A percentile compares a stretch with the other conserved stretches of the same genome.
These are phyloP conservation scores for Lachnellula willkommii DNA, from an alignment of 2,329 filamentous ascomycete genomes.

Conservation along the genomic window DNA sequence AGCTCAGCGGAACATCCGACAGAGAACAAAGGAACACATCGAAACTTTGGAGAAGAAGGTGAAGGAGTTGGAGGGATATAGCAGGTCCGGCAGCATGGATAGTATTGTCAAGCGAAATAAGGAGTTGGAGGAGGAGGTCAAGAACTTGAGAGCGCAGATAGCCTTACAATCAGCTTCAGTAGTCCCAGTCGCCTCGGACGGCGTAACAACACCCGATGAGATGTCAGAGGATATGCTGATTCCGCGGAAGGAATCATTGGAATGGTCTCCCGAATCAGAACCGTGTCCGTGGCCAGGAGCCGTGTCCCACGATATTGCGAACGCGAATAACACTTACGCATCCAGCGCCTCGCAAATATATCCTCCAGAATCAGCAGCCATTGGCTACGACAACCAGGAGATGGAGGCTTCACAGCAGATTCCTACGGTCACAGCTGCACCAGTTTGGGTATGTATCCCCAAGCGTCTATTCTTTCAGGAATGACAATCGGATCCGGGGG, in stretches of 20 bases:
- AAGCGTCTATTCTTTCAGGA: not conserved
- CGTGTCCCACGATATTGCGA: slow-evolving; percentile 3
- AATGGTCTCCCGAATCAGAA: slow-evolving; percentile 19
- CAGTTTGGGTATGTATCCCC: slow-evolving; percentile 16
- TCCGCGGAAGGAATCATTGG: slow-evolving; percentile 18
- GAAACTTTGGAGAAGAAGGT: slow-evolving; percentile 32
- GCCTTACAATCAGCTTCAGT: slow-evolving; percentile 9
- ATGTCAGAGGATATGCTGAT: slow-evolving; percentile 22
- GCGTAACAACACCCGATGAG: slow-evolving; percentile 13
- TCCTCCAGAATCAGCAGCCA: slow-evolving; percentile 10
- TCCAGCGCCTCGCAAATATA: slow-evolving; percentile 11
- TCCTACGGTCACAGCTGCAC: slow-evolving; percentile 19
- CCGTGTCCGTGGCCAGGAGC: slow-evolving; percentile 7
- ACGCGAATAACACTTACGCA: slow-evolving; percentile 11
- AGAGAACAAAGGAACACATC: slow-evolving; percentile 81
- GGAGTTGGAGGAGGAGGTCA: slow-evolving; percentile 28
- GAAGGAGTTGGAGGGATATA: slow-evolving; percentile 26
- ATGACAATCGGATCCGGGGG: not conserved
- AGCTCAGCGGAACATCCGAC: slow-evolving; percentile 81
- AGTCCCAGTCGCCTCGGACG: not conserved
- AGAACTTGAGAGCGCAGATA: slow-evolving; percentile 25
- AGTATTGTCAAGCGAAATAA: slow-evolving; percentile 28
- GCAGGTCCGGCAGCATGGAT: slow-evolving; percentile 40
- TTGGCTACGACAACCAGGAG: slow-evolving; percentile 11
- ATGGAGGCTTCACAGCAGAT: slow-evolving; percentile 17